Evolutionary conservation across 1,284 basidiomycete genomes (phyloP).

Genomic region (Ganoderma boninense): DNA sequence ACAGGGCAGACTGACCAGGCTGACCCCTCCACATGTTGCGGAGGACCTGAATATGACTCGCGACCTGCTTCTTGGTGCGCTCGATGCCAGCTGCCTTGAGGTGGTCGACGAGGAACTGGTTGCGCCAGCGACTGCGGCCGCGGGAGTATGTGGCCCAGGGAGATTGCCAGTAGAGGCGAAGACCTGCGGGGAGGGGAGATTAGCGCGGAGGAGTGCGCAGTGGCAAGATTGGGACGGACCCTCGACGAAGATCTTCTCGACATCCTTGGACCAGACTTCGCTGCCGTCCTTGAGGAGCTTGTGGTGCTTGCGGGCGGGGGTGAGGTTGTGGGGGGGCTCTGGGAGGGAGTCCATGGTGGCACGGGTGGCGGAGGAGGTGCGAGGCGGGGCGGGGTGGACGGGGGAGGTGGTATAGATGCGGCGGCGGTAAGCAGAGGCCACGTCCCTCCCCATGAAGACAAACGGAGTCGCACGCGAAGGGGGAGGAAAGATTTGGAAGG

Average conservation of each 20-base stretch:
- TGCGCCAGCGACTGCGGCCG: constrained; percentile 80
- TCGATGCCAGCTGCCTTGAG: constrained; percentile 70
- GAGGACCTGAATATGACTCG: constrained; percentile 83
- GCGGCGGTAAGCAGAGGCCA: constrained; percentile 42
- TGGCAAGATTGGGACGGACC: constrained; percentile 48
- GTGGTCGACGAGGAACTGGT: constrained; percentile 84
- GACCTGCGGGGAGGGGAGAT: constrained; percentile 52
- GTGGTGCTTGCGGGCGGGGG: constrained; percentile 81
- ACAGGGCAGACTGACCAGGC: constrained; percentile 54
- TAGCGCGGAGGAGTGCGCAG: constrained; percentile 11
- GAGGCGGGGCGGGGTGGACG: constrained; percentile 33
- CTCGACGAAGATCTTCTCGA: constrained; percentile 80
- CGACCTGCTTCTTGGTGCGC: constrained; percentile 84
- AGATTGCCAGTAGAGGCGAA: constrained; percentile 78
- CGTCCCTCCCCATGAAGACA: constrained; percentile 35
- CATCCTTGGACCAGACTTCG: constrained; percentile 81
- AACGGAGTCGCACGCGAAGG: constrained; percentile 34
- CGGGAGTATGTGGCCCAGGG: constrained; percentile 81
- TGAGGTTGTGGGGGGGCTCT: constrained; percentile 56
- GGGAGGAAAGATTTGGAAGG: constrained; percentile 37
- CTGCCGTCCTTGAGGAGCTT: constrained; percentile 85
- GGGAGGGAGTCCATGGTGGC: constrained; percentile 36
- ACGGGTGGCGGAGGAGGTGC: constrained; percentile 39
- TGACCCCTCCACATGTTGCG: constrained; percentile 88
- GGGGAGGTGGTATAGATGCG: constrained; percentile 33